Evolutionary conservation across 768 basidiomycete genomes (phyloP), one percentile per base, ranked within the genome.

Genomic region (Clavaria fumosa): DNA sequence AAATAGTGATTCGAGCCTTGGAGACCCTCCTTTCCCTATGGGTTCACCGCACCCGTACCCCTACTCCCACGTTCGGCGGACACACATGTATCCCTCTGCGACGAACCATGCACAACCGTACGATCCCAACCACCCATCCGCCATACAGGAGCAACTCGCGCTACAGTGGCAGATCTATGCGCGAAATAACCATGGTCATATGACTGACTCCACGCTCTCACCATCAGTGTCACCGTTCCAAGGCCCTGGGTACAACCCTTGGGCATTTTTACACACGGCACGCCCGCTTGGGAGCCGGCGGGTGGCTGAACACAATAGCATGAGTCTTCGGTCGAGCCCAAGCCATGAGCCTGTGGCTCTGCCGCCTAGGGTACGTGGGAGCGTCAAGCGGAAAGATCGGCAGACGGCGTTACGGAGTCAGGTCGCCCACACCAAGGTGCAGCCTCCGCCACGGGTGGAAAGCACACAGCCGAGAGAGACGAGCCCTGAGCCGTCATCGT

Each of bases 21-120:
- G 54, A 27, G 57, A 59, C 22, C 59, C 60, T 1, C 58, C 62
- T 0, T 66, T 64, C 45, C 69, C 69, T 4, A 68, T 61, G 4
- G 80, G 82, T 6, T 85, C 83, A 3, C 83, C 83, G 2, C 84
- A 81, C 42, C 83, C 82, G 0, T 80, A 73, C 52, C 80, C 80
- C 0, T 86, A 75, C 56, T 65, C 68, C 11, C 81, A 83, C 40
- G 74, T 84, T 31, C 72, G 71, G 17, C 70, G 81, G 1, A n/a
- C n/a, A n/a, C n/a, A n/a, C n/a, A n/a, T n/a, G n/a, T n/a, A n/a
- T n/a, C n/a, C n/a, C n/a, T 65, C 63, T 31, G 53, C 66, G n/a
- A n/a, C n/a, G n/a, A n/a, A n/a, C n/a, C n/a, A n/a, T 31, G 51
- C 56, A 6, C 63, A 62, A 31, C 43, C 59, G 1, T 53, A 52